Evolutionary conservation across 495 filamentous ascomycete species (phyloP).

Genomic region (Aspergillus affinis): DNA sequence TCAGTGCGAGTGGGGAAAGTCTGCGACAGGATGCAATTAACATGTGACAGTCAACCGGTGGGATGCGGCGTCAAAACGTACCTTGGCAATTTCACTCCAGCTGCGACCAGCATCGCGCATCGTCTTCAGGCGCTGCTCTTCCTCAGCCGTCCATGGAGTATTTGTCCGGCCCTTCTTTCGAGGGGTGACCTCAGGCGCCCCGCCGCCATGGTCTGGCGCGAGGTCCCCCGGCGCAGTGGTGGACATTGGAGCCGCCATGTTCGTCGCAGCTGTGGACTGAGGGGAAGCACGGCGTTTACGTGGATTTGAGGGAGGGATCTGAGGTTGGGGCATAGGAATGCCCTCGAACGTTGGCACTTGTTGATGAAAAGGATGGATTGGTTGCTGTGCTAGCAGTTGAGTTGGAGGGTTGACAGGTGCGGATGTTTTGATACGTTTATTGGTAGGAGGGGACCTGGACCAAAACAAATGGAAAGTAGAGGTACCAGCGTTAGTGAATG

Average conservation of each 20-base stretch:
- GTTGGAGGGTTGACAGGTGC: conserved; percentile 37
- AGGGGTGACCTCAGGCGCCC: conserved; percentile 51
- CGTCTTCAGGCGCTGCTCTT: conserved; percentile 86
- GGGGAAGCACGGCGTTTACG: conserved; percentile 50
- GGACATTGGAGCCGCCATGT: conserved; percentile 32
- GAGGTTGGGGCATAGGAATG: conserved; percentile 40
- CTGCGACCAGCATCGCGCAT: conserved; percentile 92
- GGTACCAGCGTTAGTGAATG: conserved; percentile 8
- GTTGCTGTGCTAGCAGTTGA: conserved; percentile 44
- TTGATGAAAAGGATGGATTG: conserved; percentile 40
- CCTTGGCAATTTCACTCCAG: conserved; percentile 98
- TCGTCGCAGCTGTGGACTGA: conserved; percentile 31
- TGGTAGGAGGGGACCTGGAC: conserved; percentile 42
- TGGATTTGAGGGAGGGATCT: conserved; percentile 35
- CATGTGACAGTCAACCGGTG: conserved; percentile 4
- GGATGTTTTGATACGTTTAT: conserved; percentile 47
- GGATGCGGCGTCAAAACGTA: conserved; percentile 28
- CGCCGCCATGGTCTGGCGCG: conserved; percentile 34
- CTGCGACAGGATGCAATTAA: conserved; percentile 48
- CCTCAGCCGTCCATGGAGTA: conserved; percentile 93
- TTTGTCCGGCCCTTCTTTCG: conserved; percentile 94
- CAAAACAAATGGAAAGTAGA: conserved; percentile 10
- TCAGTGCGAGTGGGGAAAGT: conserved; percentile 92
- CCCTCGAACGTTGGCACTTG: conserved; percentile 40
- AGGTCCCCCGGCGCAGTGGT: conserved; percentile 26